Evolutionary conservation across 768 basidiomycete genomes (phyloP), one percentile per base, ranked within the genome.

Genomic region (Albatrellus ellisii): DNA sequence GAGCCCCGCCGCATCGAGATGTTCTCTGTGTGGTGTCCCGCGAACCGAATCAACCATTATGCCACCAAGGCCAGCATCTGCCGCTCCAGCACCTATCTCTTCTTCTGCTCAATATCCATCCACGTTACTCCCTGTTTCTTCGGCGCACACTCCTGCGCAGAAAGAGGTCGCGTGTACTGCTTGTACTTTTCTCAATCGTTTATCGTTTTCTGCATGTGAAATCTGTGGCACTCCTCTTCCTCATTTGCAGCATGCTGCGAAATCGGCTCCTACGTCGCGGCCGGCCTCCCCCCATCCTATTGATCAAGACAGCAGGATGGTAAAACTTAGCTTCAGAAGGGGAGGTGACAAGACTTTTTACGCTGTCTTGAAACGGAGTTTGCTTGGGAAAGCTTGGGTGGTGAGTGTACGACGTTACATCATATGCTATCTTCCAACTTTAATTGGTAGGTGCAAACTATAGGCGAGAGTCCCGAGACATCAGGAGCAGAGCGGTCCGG

Each of bases 111-210:
- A 65, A 25, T 57, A 66, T 25, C 60, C 63, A 21, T 60, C 63
- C 21, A 48, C 58, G 17, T 66, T 65, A 2, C 60, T 71, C 17
- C 64, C 66, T 15, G 45, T 69, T 1, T 66, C 72, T 1, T 59
- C 64, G 1, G 21, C 41, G 2, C 44, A 54, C 39, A 49, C 50
- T 2, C 39, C 52, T 10, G 21, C 47, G 4, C 4, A 21, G 14
- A 59, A 59, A 2, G 56, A 69, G 26, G 65, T 83, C 33, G 61
- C 81, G 11, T 99, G 94, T 58, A 72, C 79, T 1, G 78, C 77
- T 1, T 99, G 95, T 56, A 98, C 94, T 1, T 99, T 92, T 57
- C 65, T 92, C 10, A 99, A 99, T 59, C 79, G 85, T 46, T 75
- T 76, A 0, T 79, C 73, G 1, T 65, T 91, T 42, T 59, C 59